Evolutionary conservation across 1,139 yeast species (phyloP).

Genomic region (Debaryomyces robertsiae): DNA sequence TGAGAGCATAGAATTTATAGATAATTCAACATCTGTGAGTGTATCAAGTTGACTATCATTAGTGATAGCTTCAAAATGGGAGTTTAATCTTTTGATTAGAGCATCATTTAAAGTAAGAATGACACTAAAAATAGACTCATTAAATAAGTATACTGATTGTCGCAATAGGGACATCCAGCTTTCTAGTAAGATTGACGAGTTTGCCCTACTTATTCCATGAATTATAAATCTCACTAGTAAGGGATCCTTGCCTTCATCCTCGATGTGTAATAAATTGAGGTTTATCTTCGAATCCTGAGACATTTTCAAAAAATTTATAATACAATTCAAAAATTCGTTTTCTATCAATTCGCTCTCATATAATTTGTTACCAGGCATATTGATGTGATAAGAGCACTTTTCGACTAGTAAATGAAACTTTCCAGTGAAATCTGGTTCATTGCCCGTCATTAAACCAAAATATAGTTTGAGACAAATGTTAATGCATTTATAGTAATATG

Average conservation of each 20-base stretch:
- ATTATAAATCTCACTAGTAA: conserved; percentile 37
- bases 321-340: conserved; percentile 31
- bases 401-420: conserved; percentile 35
- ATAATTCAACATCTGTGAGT: conserved; percentile 41
- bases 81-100: conserved; percentile 48
- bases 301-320: conserved; percentile 34
- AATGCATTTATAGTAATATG: conserved; percentile 31
- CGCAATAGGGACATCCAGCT: conserved; percentile 51
- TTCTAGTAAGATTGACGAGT: conserved; percentile 44
- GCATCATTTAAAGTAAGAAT: conserved; percentile 52
- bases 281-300: conserved; percentile 34
- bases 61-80: conserved; percentile 31
- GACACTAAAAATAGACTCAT: conserved; percentile 54
- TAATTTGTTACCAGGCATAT: conserved; percentile 14
- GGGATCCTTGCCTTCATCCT: conserved; percentile 36
- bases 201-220: conserved; percentile 39
- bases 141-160: conserved; percentile 48
- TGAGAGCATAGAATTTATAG: conserved; percentile 55
- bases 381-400: conserved; percentile 28
- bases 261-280: conserved; percentile 35
- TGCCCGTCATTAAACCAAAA: conserved; percentile 53
- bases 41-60: conserved; percentile 16
- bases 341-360: conserved; percentile 34
- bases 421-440: conserved; percentile 52
- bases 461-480: conserved; percentile 43